phyloP scores from a whole-genome alignment of 1,139 yeast species.

The Suhomyces atakaporum region DNA sequence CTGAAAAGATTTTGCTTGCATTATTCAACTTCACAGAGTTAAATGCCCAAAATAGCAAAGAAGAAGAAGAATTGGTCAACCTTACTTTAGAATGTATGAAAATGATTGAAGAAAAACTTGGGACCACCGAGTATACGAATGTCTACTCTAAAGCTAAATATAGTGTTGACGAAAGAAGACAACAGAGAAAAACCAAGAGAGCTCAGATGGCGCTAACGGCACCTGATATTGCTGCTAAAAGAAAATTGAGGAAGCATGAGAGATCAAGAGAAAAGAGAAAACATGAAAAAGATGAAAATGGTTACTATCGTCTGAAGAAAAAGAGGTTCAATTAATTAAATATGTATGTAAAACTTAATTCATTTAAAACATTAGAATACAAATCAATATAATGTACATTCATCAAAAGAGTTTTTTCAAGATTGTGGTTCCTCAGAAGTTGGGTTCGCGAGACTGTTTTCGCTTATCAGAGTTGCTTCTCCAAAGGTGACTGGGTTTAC shows the following conservation, averaged over 20 bases:
- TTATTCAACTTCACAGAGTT: constrained; percentile 56
- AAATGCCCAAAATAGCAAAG: constrained; percentile 37
- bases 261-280: constrained; percentile 76
- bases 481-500: too few species aligned
- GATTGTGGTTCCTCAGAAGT: background rate
- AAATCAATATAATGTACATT: background rate
- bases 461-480: too few species aligned
- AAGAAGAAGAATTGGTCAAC: constrained; percentile 54
- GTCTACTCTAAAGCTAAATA: constrained; percentile 66
- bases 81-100: constrained; percentile 70
- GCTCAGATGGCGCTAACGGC: constrained; percentile 76
- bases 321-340: constrained; percentile 35
- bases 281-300: constrained; percentile 73
- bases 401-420: background rate
- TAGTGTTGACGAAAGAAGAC: constrained; percentile 60
- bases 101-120: constrained; percentile 68
- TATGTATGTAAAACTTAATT: background rate
- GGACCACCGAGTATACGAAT: constrained; percentile 69
- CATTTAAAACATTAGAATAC: constrained; percentile 1
- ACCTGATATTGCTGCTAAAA: constrained; percentile 79
- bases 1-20: constrained; percentile 58
- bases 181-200: constrained; percentile 73
- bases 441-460: background rate
- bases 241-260: constrained; percentile 75
- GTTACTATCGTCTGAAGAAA: constrained; percentile 67